Evolutionary conservation across 1,284 basidiomycete genomes (phyloP).

Genomic region (Rhizoctonia solani): DNA sequence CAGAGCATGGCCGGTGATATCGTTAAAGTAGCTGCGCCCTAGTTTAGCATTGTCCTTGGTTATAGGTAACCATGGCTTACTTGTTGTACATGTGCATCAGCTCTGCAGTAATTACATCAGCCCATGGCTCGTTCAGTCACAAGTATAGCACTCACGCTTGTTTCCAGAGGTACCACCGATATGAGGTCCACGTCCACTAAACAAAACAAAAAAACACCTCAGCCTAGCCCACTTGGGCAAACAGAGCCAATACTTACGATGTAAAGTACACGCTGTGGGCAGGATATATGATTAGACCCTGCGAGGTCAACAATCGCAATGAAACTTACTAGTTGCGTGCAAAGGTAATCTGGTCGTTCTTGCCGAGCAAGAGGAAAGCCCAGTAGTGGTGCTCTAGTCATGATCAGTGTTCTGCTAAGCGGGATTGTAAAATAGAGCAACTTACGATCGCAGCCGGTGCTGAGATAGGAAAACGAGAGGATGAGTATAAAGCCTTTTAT

Average conservation of each 20-base stretch:
- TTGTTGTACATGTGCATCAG: conserved; percentile 27
- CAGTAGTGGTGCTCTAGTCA: conserved; percentile 11
- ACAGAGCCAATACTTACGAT: neutral
- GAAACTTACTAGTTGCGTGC: conserved; percentile 23
- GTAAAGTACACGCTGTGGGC: neutral
- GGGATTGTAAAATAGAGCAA: neutral
- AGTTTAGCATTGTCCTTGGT: too few relatives aligned
- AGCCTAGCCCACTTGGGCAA: neutral
- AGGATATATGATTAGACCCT: neutral
- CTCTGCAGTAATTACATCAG: neutral
- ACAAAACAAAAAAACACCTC: neutral
- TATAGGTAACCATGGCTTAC: too few relatives aligned
- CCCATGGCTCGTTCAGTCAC: neutral
- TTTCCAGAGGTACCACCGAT: conserved; percentile 20
- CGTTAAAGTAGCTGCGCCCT: conserved; percentile 9
- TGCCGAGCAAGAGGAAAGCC: conserved; percentile 20
- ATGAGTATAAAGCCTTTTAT: neutral
- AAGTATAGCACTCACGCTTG: neutral
- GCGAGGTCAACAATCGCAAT: neutral
- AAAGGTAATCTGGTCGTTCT: conserved; percentile 15
- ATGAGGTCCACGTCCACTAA: conserved; percentile 30
- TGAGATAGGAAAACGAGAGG: neutral
- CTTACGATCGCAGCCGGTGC: conserved; percentile 10
- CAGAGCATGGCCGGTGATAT: conserved; percentile 1
- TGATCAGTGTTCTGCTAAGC: neutral